These are phyloP conservation scores for Ballota nigra DNA, from an alignment of 257 asterid genomes.

Conservation along the genomic window DNA sequence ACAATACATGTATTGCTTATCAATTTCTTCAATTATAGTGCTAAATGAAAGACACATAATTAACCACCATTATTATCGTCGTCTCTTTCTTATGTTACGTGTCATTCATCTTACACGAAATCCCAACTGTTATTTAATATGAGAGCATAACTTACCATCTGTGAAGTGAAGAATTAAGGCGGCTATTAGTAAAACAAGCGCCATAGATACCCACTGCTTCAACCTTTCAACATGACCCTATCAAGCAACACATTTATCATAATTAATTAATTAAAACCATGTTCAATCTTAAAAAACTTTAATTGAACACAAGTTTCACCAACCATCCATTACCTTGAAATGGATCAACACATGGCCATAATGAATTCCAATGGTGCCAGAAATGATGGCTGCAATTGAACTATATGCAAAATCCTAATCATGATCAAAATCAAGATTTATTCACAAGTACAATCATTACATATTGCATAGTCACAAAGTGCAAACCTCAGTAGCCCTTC, in stretches of 20 bases:
- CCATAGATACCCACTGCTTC: constrained; percentile 84
- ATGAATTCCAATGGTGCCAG: constrained; percentile 86
- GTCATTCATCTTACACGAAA: too few relatives aligned
- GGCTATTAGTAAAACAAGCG: constrained; percentile 40
- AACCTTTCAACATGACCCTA: constrained; percentile 81
- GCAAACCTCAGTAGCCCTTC: constrained; percentile 74
- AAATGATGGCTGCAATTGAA: constrained; percentile 72
- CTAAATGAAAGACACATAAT: not conserved
- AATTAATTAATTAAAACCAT: not conserved
- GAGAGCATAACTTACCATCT: constrained; percentile 46
- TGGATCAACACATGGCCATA: constrained; percentile 87
- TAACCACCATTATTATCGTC: not conserved
- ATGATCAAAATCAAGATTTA: constrained; percentile 10
- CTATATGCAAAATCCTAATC: constrained; percentile 33
- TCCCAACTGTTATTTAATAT: too few relatives aligned
- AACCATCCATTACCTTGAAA: constrained; percentile 45
- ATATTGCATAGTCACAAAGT: not conserved
- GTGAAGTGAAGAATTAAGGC: constrained; percentile 78
- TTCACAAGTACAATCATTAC: not conserved
- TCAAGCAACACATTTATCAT: not conserved
- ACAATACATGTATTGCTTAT: not conserved
- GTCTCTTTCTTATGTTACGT: too few relatives aligned
- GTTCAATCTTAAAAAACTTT: not conserved
- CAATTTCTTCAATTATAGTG: too few relatives aligned
- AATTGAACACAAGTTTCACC: not conserved